Base-by-base conservation (phyloP, 306 rosid genomes). In the Vicia faba region DNA sequence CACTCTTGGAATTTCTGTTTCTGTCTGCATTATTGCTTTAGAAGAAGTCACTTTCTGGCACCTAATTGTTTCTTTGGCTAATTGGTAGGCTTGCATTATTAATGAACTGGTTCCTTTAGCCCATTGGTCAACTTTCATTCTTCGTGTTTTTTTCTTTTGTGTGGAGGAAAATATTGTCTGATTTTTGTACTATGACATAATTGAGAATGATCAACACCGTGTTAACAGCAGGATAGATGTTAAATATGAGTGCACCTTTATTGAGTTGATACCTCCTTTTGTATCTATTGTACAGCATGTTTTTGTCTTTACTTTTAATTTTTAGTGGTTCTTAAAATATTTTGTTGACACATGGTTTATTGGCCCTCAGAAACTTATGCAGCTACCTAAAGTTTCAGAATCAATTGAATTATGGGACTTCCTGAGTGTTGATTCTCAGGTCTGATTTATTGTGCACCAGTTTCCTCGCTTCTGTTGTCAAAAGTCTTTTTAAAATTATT, bases 371-470 rank as follows among this genome's bases (percentile, higher is more conserved):
- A 80, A 82, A 76, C 91, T 95, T 63, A 86, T 90, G 95, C 95
- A 82, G 82, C 90, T 95, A 69, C 99, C 97, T 63, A 85, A 81
- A 76, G 79, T 95, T 80, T 95, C 97, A 50, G 99, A 91, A 78
- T 95, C 97, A 75, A 88, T 95, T 82, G 99, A 95, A 86, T 95
- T 90, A 61, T 95, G 99, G 97, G 99, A 95, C 83, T 95, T 95
- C 75, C 86, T 95, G 65, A 90, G 97, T 81, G 99, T 95, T 13
- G 99, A 95, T 75, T 95, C 99, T 56, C 99, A 95, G 99, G 99
- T 95, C 81, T 68, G 73, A 48, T 64, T 82, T 62, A 12, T 43
- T 68, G 64, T 39, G 66, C 64, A 48, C 55, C 67, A 56, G 18
- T 36, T 82, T 81, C 29, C 48, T 64, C 49, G 59, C 46, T 54